Evolutionary conservation across 345 rosid genomes (phyloP).

Genomic region (Arabidopsis arenosa): DNA sequence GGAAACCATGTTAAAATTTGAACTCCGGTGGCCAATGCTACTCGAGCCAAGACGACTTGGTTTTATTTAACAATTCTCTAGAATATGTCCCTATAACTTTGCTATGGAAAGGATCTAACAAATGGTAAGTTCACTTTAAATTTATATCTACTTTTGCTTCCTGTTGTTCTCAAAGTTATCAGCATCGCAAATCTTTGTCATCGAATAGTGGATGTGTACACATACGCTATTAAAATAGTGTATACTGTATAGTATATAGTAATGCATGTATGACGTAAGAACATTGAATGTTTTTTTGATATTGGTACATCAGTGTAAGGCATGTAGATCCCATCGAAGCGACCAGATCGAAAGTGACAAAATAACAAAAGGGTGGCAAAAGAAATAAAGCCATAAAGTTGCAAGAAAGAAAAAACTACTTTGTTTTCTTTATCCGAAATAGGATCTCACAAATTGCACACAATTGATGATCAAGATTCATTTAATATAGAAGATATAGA

Average conservation of each 20-base stretch:
- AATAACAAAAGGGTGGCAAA: constrained; percentile 42
- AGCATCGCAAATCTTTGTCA: constrained; percentile 33
- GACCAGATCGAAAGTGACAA: constrained; percentile 48
- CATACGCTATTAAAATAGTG: constrained; percentile 9
- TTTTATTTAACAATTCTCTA: background rate
- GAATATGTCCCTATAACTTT: background rate
- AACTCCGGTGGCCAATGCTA: no score
- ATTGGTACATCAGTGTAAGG: constrained; percentile 39
- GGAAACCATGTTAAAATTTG: no score
- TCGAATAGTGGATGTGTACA: constrained; percentile 31
- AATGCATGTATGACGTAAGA: constrained; percentile 43
- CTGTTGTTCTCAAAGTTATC: constrained; percentile 30
- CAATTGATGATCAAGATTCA: constrained; percentile 37
- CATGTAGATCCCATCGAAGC: constrained; percentile 46
- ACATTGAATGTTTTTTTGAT: constrained; percentile 34
- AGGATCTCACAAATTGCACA: constrained; percentile 41
- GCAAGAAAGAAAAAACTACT: constrained; percentile 11
- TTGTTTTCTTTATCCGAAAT: constrained; percentile 41
- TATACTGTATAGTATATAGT: constrained; percentile 23
- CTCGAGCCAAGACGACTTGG: no score
- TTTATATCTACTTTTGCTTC: background rate
- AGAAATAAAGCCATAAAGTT: constrained; percentile 46
- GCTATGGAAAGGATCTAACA: background rate
- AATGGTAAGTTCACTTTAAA: background rate
- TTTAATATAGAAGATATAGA: background rate